Percentiles rank a stretch among this genome's conserved stretches.
These are phyloP conservation scores for Amanita inopinata DNA, from an alignment of 768 basidiomycete species.

Conservation along the genomic window DNA sequence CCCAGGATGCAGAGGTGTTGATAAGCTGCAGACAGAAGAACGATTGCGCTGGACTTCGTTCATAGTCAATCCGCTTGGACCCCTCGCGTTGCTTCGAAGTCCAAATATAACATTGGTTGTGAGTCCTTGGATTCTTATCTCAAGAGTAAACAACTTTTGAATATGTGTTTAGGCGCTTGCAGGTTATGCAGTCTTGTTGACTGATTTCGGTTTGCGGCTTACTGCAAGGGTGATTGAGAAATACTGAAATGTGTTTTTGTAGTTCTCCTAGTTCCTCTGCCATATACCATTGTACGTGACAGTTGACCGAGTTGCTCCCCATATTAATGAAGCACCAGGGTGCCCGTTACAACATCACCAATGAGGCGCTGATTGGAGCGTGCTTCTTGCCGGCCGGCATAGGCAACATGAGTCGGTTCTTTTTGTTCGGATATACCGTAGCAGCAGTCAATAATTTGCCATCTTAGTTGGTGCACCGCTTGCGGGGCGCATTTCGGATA, in stretches of 20 bases:
- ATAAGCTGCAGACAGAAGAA: conserved; percentile 24
- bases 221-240: conserved; percentile 1
- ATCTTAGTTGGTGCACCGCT: conserved; percentile 47
- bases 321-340: conserved; percentile 30
- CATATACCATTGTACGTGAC: conserved; percentile 52
- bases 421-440: not conserved
- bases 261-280: conserved; percentile 50
- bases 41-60: conserved; percentile 21
- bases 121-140: conserved; percentile 15
- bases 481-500: conserved; percentile 51
- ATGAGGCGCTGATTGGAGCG: conserved; percentile 47
- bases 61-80: conserved; percentile 50
- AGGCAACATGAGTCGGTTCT: conserved; percentile 44
- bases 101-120: conserved; percentile 52
- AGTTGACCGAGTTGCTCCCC: not conserved
- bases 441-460: not conserved
- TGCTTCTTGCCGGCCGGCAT: conserved; percentile 53
- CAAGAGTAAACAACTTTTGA: too few species aligned
- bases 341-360: conserved; percentile 41
- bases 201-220: conserved; percentile 29
- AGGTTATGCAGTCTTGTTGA: conserved; percentile 20
- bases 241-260: conserved; percentile 20
- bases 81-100: conserved; percentile 42
- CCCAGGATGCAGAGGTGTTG: conserved; percentile 46
- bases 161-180: conserved; percentile 25